Base-by-base conservation (phyloP, 345 rosid species). In the Populus davidiana region DNA sequence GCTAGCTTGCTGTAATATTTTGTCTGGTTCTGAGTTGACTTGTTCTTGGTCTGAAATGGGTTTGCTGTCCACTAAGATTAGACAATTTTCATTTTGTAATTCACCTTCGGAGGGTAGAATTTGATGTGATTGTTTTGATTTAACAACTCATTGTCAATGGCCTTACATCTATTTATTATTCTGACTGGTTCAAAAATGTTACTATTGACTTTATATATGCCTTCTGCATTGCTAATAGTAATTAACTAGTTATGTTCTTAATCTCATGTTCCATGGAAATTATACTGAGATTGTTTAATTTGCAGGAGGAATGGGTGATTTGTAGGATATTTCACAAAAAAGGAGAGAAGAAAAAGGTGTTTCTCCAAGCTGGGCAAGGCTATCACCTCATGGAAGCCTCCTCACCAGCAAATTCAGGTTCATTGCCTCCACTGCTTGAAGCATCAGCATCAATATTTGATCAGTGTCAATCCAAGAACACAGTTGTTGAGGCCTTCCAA, bases 301-400 rank as follows among this genome's bases (percentile, higher is more conserved):
- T 83, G 86, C 87, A 95, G 99, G 98, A 93, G 85, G 99, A 93
- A 81, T 92, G 98, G 98, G 98, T 95, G 82, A 91, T 92, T 38
- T 94, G 98, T 82, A 87, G 98, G 78, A 94, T 93, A 71, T 90
- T 88, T 81, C 88, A 92, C 80, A 96, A 92, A 81, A 83, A 81
- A 33, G 87, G 86, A 72, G 99, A 96, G 49, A 91, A 89, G 84
- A 96, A 87, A 72, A 86, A 74, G 74, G 83, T 71, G 5, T 25
- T 68, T 54, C 23, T 80, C 64, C 86, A 84, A 73, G 88, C 63
- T 9, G 63, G 80, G 52, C 97, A 87, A 75, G 75, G 84, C 69
- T 80, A 76, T 50, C 82, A 77, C 59, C 29, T 84, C 31, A 16
- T 75, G 21, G 86, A 80, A 78, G 65, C 79, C 21, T 44, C 77